Evolutionary conservation across 1,284 basidiomycete genomes (phyloP).

Genomic region (Ganoderma sinense): DNA sequence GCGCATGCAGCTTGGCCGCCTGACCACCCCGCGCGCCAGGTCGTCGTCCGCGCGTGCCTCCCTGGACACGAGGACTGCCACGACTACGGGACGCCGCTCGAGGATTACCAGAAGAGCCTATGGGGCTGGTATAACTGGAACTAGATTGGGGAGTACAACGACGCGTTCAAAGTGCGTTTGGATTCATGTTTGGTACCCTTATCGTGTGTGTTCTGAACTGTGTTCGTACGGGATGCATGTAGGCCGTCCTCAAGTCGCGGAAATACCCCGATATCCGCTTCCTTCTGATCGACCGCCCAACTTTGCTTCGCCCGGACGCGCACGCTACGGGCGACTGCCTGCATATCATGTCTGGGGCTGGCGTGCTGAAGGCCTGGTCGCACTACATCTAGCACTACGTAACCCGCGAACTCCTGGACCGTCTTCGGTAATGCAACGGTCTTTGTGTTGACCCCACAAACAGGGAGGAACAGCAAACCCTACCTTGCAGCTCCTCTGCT

Average conservation of each 20-base stretch:
- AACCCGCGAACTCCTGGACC: constrained; percentile 45
- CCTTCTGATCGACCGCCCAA: constrained; percentile 65
- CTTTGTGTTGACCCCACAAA: background rate
- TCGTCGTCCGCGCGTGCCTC: constrained; percentile 64
- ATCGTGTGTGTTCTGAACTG: constrained; percentile 3
- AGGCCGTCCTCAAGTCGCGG: constrained; percentile 44
- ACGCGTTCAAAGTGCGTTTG: constrained; percentile 56
- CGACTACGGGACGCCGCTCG: constrained; percentile 50
- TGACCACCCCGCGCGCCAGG: constrained; percentile 44
- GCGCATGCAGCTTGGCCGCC: constrained; percentile 28
- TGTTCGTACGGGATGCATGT: background rate
- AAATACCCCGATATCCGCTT: constrained; percentile 63
- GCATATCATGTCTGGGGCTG: constrained; percentile 68
- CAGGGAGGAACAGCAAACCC: too few species aligned
- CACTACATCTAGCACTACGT: constrained; percentile 74
- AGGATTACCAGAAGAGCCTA: constrained; percentile 47
- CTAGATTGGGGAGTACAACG: constrained; percentile 62
- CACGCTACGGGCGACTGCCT: constrained; percentile 68
- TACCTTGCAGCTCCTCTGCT: too few species aligned
- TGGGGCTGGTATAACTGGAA: constrained; percentile 71
- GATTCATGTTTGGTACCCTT: background rate
- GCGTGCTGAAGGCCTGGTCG: constrained; percentile 75
- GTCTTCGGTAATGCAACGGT: constrained; percentile 25
- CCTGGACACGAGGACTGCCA: constrained; percentile 74
- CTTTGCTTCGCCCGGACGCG: constrained; percentile 67